Conservation (phyloP, 2,329 filamentous ascomycete genomes). For the Alternaria hordeiaustralica region DNA sequence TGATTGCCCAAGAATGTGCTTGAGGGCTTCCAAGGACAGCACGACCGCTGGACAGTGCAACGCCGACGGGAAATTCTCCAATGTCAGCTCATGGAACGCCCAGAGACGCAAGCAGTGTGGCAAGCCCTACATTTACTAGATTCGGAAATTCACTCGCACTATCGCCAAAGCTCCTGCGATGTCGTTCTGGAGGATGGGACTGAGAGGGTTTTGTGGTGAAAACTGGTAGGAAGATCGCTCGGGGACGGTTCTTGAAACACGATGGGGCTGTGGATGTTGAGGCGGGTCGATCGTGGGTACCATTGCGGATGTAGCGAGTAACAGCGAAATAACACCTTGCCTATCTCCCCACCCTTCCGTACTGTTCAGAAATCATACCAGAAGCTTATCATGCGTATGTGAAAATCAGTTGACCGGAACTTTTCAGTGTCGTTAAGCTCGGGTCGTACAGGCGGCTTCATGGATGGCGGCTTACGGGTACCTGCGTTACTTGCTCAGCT, state of each 20-base stretch:
- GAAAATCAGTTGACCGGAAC: not conserved
- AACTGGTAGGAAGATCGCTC: constrained; percentile 5
- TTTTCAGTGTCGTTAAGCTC: not conserved
- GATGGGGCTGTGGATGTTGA: constrained; percentile 18
- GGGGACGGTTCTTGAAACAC: constrained; percentile 21
- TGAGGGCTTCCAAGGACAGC: not conserved
- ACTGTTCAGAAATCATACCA: not conserved
- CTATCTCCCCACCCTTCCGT: not conserved
- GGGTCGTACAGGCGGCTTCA: not conserved
- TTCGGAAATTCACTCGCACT: not conserved
- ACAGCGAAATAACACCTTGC: not conserved
- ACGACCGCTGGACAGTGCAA: constrained; percentile 1
- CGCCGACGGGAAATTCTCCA: not conserved
- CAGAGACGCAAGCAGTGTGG: not conserved
- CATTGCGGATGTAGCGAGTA: not conserved
- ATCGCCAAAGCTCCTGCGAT: not conserved
- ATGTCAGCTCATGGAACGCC: not conserved
- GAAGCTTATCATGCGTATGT: not conserved
- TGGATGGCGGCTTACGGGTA: not conserved
- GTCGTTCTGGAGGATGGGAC: constrained; percentile 17
- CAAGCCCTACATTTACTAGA: not conserved
- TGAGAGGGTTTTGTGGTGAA: constrained; percentile 15
- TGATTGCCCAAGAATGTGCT: constrained; percentile 1
- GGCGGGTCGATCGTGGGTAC: not conserved
- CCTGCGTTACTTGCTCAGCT: not conserved